Base-by-base conservation (phyloP, 2,329 filamentous ascomycete genomes). In the Aspergillus sp. region DNA sequence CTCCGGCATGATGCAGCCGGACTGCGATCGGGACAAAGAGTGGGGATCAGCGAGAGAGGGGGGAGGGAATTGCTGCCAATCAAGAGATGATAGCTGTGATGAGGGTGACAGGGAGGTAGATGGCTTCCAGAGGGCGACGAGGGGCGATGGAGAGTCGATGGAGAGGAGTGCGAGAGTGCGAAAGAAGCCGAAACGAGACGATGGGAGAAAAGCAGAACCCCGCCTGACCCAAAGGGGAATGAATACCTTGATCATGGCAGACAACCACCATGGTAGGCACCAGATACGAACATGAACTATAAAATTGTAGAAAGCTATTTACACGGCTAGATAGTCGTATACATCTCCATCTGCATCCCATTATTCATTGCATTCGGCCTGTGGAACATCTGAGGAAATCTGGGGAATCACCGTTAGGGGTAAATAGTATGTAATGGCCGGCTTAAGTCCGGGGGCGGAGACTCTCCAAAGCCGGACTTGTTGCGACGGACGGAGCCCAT, bases 371-470 rank as follows among this genome's bases (percentile, higher is more conserved):
- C 26, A 30, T 30, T 30, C 26, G 26, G 26, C 10, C 22, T 30
- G 26, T 30, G 26, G 26, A 30, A 30, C 26, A 30, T 30, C 26
- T 30, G 26, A 8, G 26, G 20, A 30, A 26, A 24, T 30, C 43
- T 32, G 43, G 43, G 22, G 43, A 45, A 26, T 20, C 22, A 7
- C 4, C 7, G 5, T 22, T 8, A 17, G 40, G 40, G 19, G 33
- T 22, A 22, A 22, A 7, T 30, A 11, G 10, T 30, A 30, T 30
- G 26, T 30, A 40, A 22, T 42, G 16, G 16, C 51, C 59, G 59
- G 59, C 48, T 22, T 51, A 68, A 68, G 65, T 69, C 67, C 66
- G 67, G 62, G 38, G 63, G 64, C 55, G 60, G 64, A 65, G 60
- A 51, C 22, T 22, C 26, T 30, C 26, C 26, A 30, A 30, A 30